These are phyloP conservation scores for Hyphopichia fennica DNA, from an alignment of 1,139 yeast genomes.

Conservation along the genomic window DNA sequence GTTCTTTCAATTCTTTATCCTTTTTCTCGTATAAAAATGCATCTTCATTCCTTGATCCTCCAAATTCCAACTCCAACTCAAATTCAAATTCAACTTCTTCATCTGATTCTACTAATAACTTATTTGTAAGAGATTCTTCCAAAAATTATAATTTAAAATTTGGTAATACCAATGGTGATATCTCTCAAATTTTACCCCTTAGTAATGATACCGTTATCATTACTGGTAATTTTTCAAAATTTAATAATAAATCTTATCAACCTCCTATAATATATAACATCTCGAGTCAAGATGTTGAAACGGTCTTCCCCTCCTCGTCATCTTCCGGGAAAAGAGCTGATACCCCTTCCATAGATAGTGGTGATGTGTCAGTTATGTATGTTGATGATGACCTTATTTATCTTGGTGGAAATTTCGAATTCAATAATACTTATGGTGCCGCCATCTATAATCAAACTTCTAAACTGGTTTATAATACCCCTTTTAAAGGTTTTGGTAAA, in stretches of 20 bases:
- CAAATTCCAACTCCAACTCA: constrained; percentile 9
- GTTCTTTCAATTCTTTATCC: constrained; percentile 63
- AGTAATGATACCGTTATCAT: constrained; percentile 36
- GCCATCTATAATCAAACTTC: constrained; percentile 62
- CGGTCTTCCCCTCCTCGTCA: constrained; percentile 27
- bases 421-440: constrained; percentile 57
- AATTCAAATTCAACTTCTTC: constrained; percentile 10
- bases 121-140: constrained; percentile 32
- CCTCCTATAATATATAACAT: constrained; percentile 60
- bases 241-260: constrained; percentile 36
- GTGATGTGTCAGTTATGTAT: constrained; percentile 54
- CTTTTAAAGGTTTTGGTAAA: constrained; percentile 77
- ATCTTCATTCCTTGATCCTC: constrained; percentile 24
- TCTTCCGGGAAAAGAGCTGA: constrained; percentile 21
- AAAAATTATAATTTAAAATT: constrained; percentile 28
- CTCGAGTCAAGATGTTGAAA: constrained; percentile 40
- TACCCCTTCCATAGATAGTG: constrained; percentile 33
- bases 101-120: constrained; percentile 13
- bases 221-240: constrained; percentile 40
- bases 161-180: constrained; percentile 35
- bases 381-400: constrained; percentile 54
- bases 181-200: constrained; percentile 28
- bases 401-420: constrained; percentile 77
- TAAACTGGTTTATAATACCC: constrained; percentile 45
- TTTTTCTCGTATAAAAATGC: constrained; percentile 56